phyloP scores from a whole-genome alignment of 2,329 filamentous ascomycete species.

The Verticillium isaacii region DNA sequence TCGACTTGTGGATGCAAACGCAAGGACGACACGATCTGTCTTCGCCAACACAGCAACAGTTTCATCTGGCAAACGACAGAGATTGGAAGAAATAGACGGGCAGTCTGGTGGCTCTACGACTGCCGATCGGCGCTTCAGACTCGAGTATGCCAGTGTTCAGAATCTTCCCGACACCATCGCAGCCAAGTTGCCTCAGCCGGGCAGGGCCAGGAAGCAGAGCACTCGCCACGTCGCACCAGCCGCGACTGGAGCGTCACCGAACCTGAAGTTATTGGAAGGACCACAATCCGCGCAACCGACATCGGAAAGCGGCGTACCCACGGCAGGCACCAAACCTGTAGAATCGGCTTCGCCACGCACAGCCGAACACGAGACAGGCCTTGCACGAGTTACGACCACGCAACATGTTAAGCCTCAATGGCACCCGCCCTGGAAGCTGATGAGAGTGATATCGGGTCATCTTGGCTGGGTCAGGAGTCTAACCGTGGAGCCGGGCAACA shows the following conservation, averaged over 20 bases:
- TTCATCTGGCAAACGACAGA: slow-evolving; percentile 28
- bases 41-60: slow-evolving; percentile 24
- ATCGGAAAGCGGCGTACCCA: background rate
- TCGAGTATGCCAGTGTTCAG: slow-evolving; percentile 74
- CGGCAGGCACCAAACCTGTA: background rate
- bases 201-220: slow-evolving; percentile 25
- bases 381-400: background rate
- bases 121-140: slow-evolving; percentile 49
- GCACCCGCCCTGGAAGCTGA: slow-evolving; percentile 98
- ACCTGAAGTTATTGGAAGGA: slow-evolving; percentile 32
- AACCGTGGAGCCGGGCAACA: slow-evolving; percentile 90
- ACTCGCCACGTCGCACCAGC: slow-evolving; percentile 39
- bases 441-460: slow-evolving; percentile 95
- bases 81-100: slow-evolving; percentile 8
- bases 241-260: slow-evolving; percentile 31
- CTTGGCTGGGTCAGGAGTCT: slow-evolving; percentile 89
- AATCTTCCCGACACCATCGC: slow-evolving; percentile 74
- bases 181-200: slow-evolving; percentile 63
- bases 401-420: slow-evolving; percentile 69
- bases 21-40: slow-evolving; percentile 32
- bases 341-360: background rate
- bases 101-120: background rate
- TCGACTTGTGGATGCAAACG: slow-evolving; percentile 21
- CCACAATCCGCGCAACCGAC: background rate
- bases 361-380: background rate